Evolutionary conservation across 2,329 filamentous ascomycete species (phyloP).

Genomic region (Teratosphaeria gauchensis): DNA sequence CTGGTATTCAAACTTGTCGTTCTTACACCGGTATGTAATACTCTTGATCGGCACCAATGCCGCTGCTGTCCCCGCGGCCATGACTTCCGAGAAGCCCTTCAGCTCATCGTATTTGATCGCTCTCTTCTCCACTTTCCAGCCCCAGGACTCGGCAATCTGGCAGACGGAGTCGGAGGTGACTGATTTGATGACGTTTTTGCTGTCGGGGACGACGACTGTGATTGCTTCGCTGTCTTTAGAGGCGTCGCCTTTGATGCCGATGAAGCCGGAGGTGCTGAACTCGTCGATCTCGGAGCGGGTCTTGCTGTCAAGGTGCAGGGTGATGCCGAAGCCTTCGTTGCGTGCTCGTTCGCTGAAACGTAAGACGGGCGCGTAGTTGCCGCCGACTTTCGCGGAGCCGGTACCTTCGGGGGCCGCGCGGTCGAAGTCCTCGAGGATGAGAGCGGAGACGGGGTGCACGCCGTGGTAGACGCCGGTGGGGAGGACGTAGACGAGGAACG

Average conservation of each 20-base stretch:
- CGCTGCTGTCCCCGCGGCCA: constrained; percentile 86
- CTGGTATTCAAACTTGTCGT: constrained; percentile 48
- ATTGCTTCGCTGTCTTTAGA: constrained; percentile 39
- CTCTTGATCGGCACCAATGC: constrained; percentile 85
- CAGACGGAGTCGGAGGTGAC: constrained; percentile 74
- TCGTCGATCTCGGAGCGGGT: constrained; percentile 82
- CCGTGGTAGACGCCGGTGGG: constrained; percentile 94
- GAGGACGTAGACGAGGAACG: constrained; percentile 79
- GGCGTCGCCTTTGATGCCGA: constrained; percentile 57
- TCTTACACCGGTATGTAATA: constrained; percentile 60
- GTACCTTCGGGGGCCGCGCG: constrained; percentile 85
- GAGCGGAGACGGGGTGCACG: constrained; percentile 70
- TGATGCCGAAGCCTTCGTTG: constrained; percentile 79
- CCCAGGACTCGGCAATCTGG: constrained; percentile 65
- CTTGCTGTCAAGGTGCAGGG: constrained; percentile 80
- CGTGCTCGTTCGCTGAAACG: constrained; percentile 76
- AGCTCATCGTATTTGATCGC: constrained; percentile 58
- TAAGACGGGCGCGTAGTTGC: constrained; percentile 90
- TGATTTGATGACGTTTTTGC: constrained; percentile 75
- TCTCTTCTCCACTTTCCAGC: constrained; percentile 75
- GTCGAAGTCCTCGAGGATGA: constrained; percentile 90
- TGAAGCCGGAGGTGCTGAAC: constrained; percentile 90
- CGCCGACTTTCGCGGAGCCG: constrained; percentile 85
- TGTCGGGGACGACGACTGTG: constrained; percentile 79
- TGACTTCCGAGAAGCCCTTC: constrained; percentile 60